Percentiles rank a stretch among this genome's conserved stretches.
These are phyloP conservation scores for Lactifluus subvellereus DNA, from an alignment of 768 basidiomycete species.

Conservation along the genomic window DNA sequence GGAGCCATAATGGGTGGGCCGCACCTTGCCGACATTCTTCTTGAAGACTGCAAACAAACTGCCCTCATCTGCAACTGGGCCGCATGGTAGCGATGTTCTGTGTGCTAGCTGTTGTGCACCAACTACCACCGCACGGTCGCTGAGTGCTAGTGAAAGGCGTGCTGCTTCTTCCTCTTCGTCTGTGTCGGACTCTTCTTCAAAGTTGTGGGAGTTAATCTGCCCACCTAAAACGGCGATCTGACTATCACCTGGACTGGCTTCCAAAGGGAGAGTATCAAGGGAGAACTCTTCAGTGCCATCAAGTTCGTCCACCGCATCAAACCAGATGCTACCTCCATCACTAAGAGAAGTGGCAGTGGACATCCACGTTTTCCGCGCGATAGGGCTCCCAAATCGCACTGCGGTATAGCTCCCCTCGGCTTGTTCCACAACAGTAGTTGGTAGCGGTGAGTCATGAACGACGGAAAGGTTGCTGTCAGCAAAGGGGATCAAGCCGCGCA, in stretches of 20 bases:
- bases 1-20: constrained; percentile 18
- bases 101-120: constrained; percentile 32
- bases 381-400: constrained; percentile 18
- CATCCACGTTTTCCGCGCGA: constrained; percentile 21
- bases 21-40: constrained; percentile 84
- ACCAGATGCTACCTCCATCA: constrained; percentile 53
- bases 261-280: constrained; percentile 32
- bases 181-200: constrained; percentile 50
- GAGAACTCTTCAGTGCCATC: constrained; percentile 69
- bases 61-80: constrained; percentile 65
- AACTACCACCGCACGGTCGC: constrained; percentile 6
- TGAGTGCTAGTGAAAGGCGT: constrained; percentile 11
- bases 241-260: constrained; percentile 31
- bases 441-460: constrained; percentile 33
- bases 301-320: constrained; percentile 57
- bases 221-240: constrained; percentile 33
- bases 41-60: constrained; percentile 78
- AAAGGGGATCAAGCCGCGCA: constrained; percentile 35
- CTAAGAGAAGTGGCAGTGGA: constrained; percentile 29
- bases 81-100: constrained; percentile 55
- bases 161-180: constrained; percentile 35
- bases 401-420: constrained; percentile 27
- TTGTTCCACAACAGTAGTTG: constrained; percentile 47
- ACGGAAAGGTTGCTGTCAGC: constrained; percentile 27
- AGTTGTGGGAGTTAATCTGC: constrained; percentile 40